Evolutionary conservation across 2,329 filamentous ascomycete genomes (phyloP), one percentile per base, ranked within the genome.

Genomic region (Penicillium sp.): DNA sequence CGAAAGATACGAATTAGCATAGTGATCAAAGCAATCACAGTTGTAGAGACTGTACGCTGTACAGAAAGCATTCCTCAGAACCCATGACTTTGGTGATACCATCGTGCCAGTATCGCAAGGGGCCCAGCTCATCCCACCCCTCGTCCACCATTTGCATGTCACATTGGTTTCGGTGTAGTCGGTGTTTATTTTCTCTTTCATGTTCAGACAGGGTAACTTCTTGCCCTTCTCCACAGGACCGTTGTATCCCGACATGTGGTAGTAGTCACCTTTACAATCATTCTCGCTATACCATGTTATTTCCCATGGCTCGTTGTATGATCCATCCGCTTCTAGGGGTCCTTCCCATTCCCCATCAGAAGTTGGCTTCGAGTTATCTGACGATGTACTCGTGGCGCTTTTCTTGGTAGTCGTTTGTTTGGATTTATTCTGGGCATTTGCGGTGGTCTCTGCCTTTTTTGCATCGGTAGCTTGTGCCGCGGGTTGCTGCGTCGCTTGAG

Each of bases 61-160:
- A n/a, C 60, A 62, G 2, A 21, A 31, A 10, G 55, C 59, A 13
- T 44, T 31, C 6, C 39, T 53, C 4, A 62, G 24, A 16, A 32
- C 27, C 49, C 49, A 62, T 8, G 60, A 61, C 18, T 29, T 13
- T 0, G 56, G 52, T 16, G 48, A 21, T 10, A 32, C 36, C 14
- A 61, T 22, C 5, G 16, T 51, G 3, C 52, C 42, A 3, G 18
- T 4, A 14, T 45, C 49, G 21, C 60, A 62, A 39, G n/a, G 51
- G 6, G 16, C 39, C 52, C 47, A 58, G 3, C 31, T 47, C 10
- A 54, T 45, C 0, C 55, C 36, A 22, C 39, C 36, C 13, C 50
- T 14, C 2, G 40, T 47, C 36, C 39, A 58, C 46, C 48, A 59
- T n/a, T 45, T 57, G 16, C 57, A 59, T 1, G 45, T 58, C 5